phyloP scores from a whole-genome alignment of 1,284 basidiomycete genomes.

The Flammula alnicola region DNA sequence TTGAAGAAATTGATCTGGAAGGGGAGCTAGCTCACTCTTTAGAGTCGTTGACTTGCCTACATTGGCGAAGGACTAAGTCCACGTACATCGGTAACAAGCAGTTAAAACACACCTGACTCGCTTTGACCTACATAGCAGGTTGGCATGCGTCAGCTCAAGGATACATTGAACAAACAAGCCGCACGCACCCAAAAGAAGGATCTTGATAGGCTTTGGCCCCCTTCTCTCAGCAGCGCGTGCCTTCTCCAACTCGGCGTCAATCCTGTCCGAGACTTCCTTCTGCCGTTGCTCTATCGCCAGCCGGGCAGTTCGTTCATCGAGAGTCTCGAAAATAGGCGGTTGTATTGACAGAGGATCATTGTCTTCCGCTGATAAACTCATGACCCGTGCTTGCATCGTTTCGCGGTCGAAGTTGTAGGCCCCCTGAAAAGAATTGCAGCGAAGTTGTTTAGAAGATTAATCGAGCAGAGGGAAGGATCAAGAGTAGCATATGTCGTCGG shows the following conservation, averaged over 20 bases:
- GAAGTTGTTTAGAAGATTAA: neutral
- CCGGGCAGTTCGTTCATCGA: constrained; percentile 51
- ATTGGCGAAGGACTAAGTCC: neutral
- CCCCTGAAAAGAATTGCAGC: constrained; percentile 1
- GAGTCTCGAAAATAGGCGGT: constrained; percentile 64
- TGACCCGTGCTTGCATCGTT: constrained; percentile 16
- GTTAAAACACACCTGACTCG: constrained; percentile 62
- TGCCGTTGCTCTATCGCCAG: constrained; percentile 61
- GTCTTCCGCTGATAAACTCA: constrained; percentile 43
- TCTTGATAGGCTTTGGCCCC: constrained; percentile 59
- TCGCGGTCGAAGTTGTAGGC: neutral
- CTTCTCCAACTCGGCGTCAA: constrained; percentile 69
- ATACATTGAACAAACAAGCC: neutral
- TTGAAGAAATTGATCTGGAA: neutral
- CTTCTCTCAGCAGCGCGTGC: constrained; percentile 58
- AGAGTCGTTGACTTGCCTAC: constrained; percentile 67
- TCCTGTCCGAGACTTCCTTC: constrained; percentile 65
- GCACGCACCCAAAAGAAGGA: constrained; percentile 65
- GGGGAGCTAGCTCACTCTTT: constrained; percentile 47
- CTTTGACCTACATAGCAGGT: constrained; percentile 58
- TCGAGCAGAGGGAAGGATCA: constrained; percentile 9
- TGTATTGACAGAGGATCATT: constrained; percentile 54
- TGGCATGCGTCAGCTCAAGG: neutral
- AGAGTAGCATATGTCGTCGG: constrained; percentile 7
- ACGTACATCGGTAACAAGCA: neutral